Conservation (phyloP, 2,329 filamentous ascomycete genomes). For the Botrytis pseudocinerea region DNA sequence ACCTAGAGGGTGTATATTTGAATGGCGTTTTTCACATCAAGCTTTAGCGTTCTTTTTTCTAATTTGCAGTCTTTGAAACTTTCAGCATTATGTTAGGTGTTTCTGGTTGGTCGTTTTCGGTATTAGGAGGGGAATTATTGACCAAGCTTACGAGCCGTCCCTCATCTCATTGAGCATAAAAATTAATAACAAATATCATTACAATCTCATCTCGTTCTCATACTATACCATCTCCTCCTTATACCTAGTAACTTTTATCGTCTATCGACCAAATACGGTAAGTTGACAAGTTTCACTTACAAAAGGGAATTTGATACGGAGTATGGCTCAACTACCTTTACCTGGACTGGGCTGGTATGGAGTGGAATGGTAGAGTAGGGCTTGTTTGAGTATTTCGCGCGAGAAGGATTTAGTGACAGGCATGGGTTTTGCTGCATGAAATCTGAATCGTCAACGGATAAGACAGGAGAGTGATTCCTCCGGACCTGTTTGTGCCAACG, state of each 20-base stretch:
- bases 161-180: conserved; percentile 1
- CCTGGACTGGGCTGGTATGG: not conserved
- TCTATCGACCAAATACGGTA: not conserved
- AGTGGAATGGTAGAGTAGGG: not conserved
- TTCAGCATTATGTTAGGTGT: conserved; percentile 22
- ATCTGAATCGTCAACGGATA: conserved; percentile 4
- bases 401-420: conserved; percentile 16
- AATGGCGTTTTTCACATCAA: conserved; percentile 16
- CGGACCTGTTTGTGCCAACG: not conserved
- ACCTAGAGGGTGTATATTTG: conserved; percentile 20
- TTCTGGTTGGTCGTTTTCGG: conserved; percentile 18
- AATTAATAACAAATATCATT: conserved; percentile 22
- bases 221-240: not conserved
- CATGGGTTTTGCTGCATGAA: conserved; percentile 19
- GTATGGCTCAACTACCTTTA: not conserved
- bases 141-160: conserved; percentile 23
- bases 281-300: not conserved
- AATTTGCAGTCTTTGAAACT: not conserved
- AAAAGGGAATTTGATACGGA: not conserved
- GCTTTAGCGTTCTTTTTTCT: conserved; percentile 8
- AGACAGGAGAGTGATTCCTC: not conserved
- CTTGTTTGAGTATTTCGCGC: not conserved
- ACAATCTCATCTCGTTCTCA: not conserved
- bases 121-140: conserved; percentile 12
- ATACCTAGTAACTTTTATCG: not conserved